These are phyloP conservation scores for Aspergillus diversus DNA, from an alignment of 495 filamentous ascomycete species.

Conservation along the genomic window DNA sequence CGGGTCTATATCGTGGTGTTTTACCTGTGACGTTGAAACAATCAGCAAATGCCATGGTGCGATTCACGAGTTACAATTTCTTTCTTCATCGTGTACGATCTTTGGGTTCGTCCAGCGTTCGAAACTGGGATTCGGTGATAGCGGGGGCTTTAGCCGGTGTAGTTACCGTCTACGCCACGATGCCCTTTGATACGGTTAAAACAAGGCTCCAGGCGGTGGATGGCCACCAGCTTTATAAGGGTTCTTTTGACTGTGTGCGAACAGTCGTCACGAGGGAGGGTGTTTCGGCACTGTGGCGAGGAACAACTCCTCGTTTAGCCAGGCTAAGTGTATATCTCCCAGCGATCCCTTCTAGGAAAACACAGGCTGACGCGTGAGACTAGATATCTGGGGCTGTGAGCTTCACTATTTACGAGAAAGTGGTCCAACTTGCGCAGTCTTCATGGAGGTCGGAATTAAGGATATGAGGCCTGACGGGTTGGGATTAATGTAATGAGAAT, in stretches of 20 bases:
- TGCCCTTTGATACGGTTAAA: slow-evolving; percentile 71
- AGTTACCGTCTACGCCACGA: slow-evolving; percentile 49
- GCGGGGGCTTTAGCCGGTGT: slow-evolving; percentile 34
- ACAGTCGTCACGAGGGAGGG: slow-evolving; percentile 22
- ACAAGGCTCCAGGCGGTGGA: slow-evolving; percentile 60
- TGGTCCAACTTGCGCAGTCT: neutral
- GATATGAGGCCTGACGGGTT: neutral
- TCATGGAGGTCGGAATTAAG: neutral
- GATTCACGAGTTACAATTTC: slow-evolving; percentile 35
- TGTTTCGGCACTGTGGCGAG: slow-evolving; percentile 24
- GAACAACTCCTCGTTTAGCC: slow-evolving; percentile 26
- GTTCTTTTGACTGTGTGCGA: slow-evolving; percentile 24
- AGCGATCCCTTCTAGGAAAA: neutral
- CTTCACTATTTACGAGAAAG: slow-evolving; percentile 17
- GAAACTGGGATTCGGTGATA: slow-evolving; percentile 19
- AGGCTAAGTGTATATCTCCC: slow-evolving; percentile 22
- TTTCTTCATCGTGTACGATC: slow-evolving; percentile 24
- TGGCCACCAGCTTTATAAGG: slow-evolving; percentile 22
- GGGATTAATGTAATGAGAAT: neutral
- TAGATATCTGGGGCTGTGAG: slow-evolving; percentile 19
- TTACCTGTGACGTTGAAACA: slow-evolving; percentile 36
- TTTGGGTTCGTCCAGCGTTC: neutral
- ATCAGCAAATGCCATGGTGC: slow-evolving; percentile 35
- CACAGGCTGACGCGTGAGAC: neutral
- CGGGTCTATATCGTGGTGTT: slow-evolving; percentile 31